Percentiles rank a stretch among this genome's conserved stretches.
These are phyloP conservation scores for Amanita muscaria DNA, from an alignment of 768 basidiomycete genomes.

Conservation along the genomic window DNA sequence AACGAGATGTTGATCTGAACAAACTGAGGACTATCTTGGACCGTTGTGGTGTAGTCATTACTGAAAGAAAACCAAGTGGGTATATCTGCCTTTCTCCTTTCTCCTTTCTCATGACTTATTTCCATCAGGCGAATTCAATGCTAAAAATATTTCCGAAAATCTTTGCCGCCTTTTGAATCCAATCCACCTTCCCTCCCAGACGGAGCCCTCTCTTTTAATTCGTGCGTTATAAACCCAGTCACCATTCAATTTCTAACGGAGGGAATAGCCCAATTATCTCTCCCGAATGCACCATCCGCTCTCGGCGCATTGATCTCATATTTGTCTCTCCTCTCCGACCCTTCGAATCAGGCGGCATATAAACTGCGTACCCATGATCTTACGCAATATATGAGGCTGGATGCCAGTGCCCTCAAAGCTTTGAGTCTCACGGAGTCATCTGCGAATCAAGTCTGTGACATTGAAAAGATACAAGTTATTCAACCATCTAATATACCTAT, in stretches of 20 bases:
- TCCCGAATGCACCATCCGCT: constrained; percentile 73
- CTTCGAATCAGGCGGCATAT: constrained; percentile 73
- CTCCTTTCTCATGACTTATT: neutral
- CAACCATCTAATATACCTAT: constrained; percentile 2
- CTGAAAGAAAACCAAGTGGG: constrained; percentile 82
- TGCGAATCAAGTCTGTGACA: constrained; percentile 38
- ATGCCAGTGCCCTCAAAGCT: constrained; percentile 89
- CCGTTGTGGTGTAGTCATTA: constrained; percentile 83
- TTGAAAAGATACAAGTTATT: neutral
- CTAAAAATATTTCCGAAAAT: constrained; percentile 75
- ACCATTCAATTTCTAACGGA: neutral
- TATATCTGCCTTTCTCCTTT: neutral
- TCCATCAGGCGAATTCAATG: constrained; percentile 68
- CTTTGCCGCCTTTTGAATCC: constrained; percentile 58
- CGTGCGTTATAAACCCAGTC: constrained; percentile 29
- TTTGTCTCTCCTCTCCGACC: constrained; percentile 68
- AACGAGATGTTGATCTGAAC: constrained; percentile 80
- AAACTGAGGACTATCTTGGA: constrained; percentile 85
- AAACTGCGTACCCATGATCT: constrained; percentile 82
- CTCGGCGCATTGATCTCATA: constrained; percentile 78
- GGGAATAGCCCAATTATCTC: constrained; percentile 58
- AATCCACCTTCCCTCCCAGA: constrained; percentile 30
- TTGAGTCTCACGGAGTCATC: constrained; percentile 75
- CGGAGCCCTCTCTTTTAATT: constrained; percentile 43
- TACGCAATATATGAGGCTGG: constrained; percentile 90